These are phyloP conservation scores for Quambalaria eucalypti DNA, from an alignment of 1,284 basidiomycete genomes.

Conservation along the genomic window DNA sequence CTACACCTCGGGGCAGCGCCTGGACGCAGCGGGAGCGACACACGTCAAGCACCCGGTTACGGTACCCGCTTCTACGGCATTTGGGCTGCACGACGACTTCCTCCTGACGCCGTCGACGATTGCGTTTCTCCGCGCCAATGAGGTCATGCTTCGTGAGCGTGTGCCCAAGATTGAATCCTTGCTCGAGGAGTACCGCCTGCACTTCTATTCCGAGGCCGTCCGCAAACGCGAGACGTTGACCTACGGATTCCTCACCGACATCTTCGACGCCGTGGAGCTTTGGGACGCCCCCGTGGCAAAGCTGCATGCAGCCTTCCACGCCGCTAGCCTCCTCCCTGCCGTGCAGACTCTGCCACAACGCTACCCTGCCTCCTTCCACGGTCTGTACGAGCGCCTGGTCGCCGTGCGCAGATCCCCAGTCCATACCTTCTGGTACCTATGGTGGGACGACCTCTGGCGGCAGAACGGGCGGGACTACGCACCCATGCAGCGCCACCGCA, in stretches of 20 bases:
- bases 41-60: constrained; percentile 49
- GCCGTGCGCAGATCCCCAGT: constrained; percentile 55
- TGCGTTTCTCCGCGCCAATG: constrained; percentile 61
- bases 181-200: constrained; percentile 56
- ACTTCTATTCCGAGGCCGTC: constrained; percentile 53
- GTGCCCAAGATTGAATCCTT: constrained; percentile 53
- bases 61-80: constrained; percentile 53
- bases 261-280: constrained; percentile 36
- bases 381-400: constrained; percentile 57
- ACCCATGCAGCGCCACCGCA: constrained; percentile 59
- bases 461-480: constrained; percentile 23
- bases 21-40: constrained; percentile 25
- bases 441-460: constrained; percentile 57
- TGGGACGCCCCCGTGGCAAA: not conserved
- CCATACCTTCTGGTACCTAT: constrained; percentile 71
- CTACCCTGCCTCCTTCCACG: constrained; percentile 53
- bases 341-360: constrained; percentile 56
- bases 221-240: constrained; percentile 58
- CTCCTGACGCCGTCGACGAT: constrained; percentile 59
- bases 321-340: constrained; percentile 26
- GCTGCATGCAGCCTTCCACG: not conserved
- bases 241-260: constrained; percentile 60
- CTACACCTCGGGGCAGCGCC: constrained; percentile 51
- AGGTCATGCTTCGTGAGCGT: constrained; percentile 52
- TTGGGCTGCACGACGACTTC: constrained; percentile 63